Percentiles rank a stretch among this genome's conserved stretches.
These are phyloP conservation scores for Cyclotella cryptica DNA, from an alignment of 108 stramenopile genomes.

Conservation along the genomic window DNA sequence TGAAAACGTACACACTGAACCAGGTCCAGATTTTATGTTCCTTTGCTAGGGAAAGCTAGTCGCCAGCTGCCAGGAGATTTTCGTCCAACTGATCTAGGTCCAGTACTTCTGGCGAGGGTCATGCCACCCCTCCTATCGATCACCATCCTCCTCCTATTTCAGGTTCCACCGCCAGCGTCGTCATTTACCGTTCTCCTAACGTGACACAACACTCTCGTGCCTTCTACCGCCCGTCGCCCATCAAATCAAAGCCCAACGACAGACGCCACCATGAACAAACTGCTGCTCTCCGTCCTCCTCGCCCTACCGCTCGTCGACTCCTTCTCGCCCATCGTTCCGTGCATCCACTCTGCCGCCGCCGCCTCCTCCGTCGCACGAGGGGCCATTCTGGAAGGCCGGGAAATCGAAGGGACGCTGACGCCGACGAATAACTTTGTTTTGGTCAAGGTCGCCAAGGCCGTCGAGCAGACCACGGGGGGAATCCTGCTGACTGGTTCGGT, in stretches of 20 bases:
- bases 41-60: too few relatives aligned
- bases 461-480: conserved; percentile 80
- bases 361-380: not conserved
- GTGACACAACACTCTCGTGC: too few relatives aligned
- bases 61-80: too few relatives aligned
- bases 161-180: too few relatives aligned
- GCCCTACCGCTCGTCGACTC: not conserved
- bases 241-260: not conserved
- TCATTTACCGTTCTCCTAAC: too few relatives aligned
- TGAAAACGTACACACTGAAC: too few relatives aligned
- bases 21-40: too few relatives aligned
- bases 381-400: conserved; percentile 66
- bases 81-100: too few relatives aligned
- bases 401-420: conserved; percentile 62
- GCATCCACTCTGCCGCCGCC: not conserved
- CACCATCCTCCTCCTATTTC: not conserved
- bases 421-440: conserved; percentile 88
- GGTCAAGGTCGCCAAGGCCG: conserved; percentile 68
- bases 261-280: conserved; percentile 1
- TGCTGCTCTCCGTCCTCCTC: not conserved
- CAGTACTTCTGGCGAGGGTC: too few relatives aligned
- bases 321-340: not conserved
- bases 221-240: too few relatives aligned
- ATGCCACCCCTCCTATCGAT: not conserved
- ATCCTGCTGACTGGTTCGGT: conserved; percentile 78